phyloP scores from a whole-genome alignment of 306 rosid genomes.

The Oxytropis ochrocephala region DNA sequence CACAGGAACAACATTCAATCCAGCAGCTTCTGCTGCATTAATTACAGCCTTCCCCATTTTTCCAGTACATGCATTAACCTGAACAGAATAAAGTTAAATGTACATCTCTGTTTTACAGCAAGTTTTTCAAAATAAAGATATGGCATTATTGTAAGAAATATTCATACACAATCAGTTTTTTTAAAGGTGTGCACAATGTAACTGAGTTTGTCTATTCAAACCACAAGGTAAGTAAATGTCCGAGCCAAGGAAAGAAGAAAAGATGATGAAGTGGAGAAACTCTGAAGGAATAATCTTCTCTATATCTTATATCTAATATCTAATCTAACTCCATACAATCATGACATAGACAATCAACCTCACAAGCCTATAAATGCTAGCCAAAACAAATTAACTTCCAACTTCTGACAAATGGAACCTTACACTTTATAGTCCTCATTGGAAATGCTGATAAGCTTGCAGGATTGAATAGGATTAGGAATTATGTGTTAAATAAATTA shows the following conservation, averaged over 20 bases:
- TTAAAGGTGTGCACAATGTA: background rate
- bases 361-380: no score
- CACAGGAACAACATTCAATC: constrained; percentile 64
- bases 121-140: background rate
- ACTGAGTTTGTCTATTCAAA: background rate
- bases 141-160: background rate
- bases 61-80: constrained; percentile 88
- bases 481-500: background rate
- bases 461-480: background rate
- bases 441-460: background rate
- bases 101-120: background rate
- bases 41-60: constrained; percentile 88
- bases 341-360: no score
- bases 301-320: no score
- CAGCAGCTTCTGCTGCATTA: constrained; percentile 79
- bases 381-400: no score
- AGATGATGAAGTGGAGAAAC: background rate
- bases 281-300: no score
- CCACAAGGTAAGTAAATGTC: background rate
- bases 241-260: background rate
- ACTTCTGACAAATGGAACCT: no score
- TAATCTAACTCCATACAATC: no score
- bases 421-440: no score
- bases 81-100: background rate
- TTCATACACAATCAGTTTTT: background rate